phyloP scores from a whole-genome alignment of 768 basidiomycete genomes.

The Pholiota molesta region DNA sequence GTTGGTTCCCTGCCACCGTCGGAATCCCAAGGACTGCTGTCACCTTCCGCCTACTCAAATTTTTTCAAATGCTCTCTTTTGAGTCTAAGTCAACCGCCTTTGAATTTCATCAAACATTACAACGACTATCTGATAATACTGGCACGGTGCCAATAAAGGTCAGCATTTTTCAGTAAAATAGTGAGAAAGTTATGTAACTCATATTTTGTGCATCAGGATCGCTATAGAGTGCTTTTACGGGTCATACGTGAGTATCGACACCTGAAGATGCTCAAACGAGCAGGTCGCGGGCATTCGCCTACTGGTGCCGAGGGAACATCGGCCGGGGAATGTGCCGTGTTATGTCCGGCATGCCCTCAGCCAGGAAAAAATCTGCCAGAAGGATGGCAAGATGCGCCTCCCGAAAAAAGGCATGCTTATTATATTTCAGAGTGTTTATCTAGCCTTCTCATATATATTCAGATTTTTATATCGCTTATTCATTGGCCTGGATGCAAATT shows the following conservation, averaged over 20 bases:
- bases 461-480: slow-evolving; percentile 31
- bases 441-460: neutral
- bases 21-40: slow-evolving; percentile 27
- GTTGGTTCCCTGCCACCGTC: slow-evolving; percentile 35
- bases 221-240: slow-evolving; percentile 4
- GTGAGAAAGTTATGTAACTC: too few species aligned
- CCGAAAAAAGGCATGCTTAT: slow-evolving; percentile 3
- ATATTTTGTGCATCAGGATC: slow-evolving; percentile 1
- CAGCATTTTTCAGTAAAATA: too few species aligned
- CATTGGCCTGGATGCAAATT: slow-evolving; percentile 25
- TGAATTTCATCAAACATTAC: slow-evolving; percentile 32
- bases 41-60: slow-evolving; percentile 26
- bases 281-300: slow-evolving; percentile 25
- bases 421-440: neutral
- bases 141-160: slow-evolving; percentile 9
- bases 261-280: slow-evolving; percentile 28
- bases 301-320: slow-evolving; percentile 20
- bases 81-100: slow-evolving; percentile 31
- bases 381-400: slow-evolving; percentile 23
- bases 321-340: slow-evolving; percentile 29
- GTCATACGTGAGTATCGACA: slow-evolving; percentile 23
- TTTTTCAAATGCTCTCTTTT: slow-evolving; percentile 28
- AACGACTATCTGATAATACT: slow-evolving; percentile 27
- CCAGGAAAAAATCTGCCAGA: slow-evolving; percentile 30
- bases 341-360: slow-evolving; percentile 38